A percentile compares a stretch with the other conserved stretches of the same genome.
Evolutionary conservation across 345 rosid genomes (phyloP).

Genomic region (Bruguiera sexangula): DNA sequence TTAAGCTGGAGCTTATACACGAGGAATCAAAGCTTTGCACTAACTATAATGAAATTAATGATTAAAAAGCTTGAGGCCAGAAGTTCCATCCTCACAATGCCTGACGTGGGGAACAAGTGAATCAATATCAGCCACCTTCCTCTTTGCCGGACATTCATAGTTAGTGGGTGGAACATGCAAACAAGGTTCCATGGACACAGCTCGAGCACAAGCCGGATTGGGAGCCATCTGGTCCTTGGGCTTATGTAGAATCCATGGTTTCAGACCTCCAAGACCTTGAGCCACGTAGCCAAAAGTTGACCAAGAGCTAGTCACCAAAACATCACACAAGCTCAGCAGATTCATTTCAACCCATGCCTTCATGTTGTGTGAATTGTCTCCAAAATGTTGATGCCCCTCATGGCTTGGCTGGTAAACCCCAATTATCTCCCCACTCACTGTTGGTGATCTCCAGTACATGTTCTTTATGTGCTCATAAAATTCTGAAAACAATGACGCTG

Average conservation of each 20-base stretch:
- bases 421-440: slow-evolving; percentile 7
- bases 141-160: neutral
- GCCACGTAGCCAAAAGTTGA: slow-evolving; percentile 29
- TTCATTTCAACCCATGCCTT: slow-evolving; percentile 27
- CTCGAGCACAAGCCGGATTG: slow-evolving; percentile 3
- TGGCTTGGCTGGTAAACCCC: slow-evolving; percentile 22
- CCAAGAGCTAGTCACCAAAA: slow-evolving; percentile 21
- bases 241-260: slow-evolving; percentile 21
- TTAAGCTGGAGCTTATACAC: too few relatives aligned
- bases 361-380: slow-evolving; percentile 16
- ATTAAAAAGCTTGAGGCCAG: slow-evolving; percentile 18
- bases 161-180: slow-evolving; percentile 7
- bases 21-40: neutral
- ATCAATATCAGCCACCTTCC: slow-evolving; percentile 5
- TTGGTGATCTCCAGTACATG: slow-evolving; percentile 20
- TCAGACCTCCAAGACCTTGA: slow-evolving; percentile 26
- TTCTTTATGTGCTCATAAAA: slow-evolving; percentile 9
- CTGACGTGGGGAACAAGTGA: slow-evolving; percentile 2
- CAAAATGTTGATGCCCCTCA: slow-evolving; percentile 15
- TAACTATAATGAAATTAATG: neutral
- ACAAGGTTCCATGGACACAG: slow-evolving; percentile 18
- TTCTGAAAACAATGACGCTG: slow-evolving; percentile 14
- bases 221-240: neutral
- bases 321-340: slow-evolving; percentile 23
- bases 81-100: slow-evolving; percentile 18